These are phyloP conservation scores for Benincasa hispida DNA, from an alignment of 306 rosid species.

Conservation along the genomic window DNA sequence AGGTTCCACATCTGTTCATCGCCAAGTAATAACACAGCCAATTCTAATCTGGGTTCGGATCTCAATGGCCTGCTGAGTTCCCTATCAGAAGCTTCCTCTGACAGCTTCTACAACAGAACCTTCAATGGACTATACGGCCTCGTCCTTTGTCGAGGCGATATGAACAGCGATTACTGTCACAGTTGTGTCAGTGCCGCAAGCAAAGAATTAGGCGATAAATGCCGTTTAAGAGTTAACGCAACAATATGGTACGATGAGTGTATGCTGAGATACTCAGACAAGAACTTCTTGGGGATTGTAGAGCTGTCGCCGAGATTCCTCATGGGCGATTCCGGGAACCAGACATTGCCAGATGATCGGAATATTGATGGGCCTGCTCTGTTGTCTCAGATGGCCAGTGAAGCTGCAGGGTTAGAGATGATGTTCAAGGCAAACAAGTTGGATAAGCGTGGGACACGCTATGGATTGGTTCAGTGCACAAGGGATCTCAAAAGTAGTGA, in stretches of 20 bases:
- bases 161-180: conserved; percentile 4
- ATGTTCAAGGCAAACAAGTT: conserved; percentile 8
- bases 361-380: not conserved
- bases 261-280: conserved; percentile 16
- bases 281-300: conserved; percentile 6
- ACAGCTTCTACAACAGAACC: conserved; percentile 4
- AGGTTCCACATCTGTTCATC: conserved; percentile 1
- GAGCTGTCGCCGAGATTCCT: not conserved
- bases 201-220: not conserved
- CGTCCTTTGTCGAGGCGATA: conserved; percentile 14
- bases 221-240: conserved; percentile 3
- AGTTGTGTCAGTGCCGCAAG: conserved; percentile 8
- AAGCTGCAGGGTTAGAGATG: conserved; percentile 9
- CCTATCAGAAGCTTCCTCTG: conserved; percentile 7
- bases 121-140: not conserved
- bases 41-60: not conserved
- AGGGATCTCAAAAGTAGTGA: conserved; percentile 12
- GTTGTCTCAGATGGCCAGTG: conserved; percentile 8
- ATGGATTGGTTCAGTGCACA: conserved; percentile 32
- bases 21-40: not conserved
- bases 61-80: conserved; percentile 3
- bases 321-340: conserved; percentile 1
- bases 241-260: conserved; percentile 16
- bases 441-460: not conserved
- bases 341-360: not conserved